phyloP scores from a whole-genome alignment of 352 stramenopile genomes.

The Globisporangium cystogenes region DNA sequence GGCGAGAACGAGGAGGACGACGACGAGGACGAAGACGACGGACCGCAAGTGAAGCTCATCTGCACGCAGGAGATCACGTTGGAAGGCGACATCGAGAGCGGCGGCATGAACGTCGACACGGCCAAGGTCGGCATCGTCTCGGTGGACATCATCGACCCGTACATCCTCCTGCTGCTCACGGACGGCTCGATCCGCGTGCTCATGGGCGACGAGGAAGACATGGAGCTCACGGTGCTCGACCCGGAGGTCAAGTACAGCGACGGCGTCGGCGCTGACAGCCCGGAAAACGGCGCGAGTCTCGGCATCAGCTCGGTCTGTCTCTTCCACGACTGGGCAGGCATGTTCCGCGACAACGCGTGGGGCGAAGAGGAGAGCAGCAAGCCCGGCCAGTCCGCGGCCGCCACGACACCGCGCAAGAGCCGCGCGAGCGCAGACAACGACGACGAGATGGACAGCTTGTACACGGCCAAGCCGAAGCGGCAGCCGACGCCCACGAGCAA shows the following conservation, averaged over 20 bases:
- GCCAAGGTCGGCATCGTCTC: constrained; percentile 72
- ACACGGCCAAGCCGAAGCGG: constrained; percentile 36
- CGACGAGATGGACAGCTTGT: constrained; percentile 71
- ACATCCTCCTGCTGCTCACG: constrained; percentile 74
- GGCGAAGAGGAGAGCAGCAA: constrained; percentile 32
- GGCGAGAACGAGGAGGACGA: constrained; percentile 23
- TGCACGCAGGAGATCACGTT: constrained; percentile 84
- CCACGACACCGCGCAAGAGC: constrained; percentile 15
- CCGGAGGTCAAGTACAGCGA: constrained; percentile 60
- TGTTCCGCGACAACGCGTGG: constrained; percentile 67
- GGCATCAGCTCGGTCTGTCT: constrained; percentile 65
- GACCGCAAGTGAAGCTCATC: constrained; percentile 52
- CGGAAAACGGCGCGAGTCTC: constrained; percentile 15
- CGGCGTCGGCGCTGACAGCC: constrained; percentile 26
- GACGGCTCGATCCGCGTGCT: constrained; percentile 77
- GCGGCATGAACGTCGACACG: constrained; percentile 80
- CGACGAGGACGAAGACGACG: constrained; percentile 54
- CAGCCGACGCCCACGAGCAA: constrained; percentile 10
- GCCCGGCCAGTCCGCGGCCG: constrained; percentile 14
- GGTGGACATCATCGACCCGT: constrained; percentile 80
- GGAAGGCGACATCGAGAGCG: constrained; percentile 72
- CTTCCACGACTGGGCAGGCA: constrained; percentile 81
- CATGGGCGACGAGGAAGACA: constrained; percentile 76
- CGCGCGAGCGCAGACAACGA: constrained; percentile 36
- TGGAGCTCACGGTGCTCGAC: constrained; percentile 78